phyloP scores from a whole-genome alignment of 805 yeast genomes.

The Ogataea corticis region DNA sequence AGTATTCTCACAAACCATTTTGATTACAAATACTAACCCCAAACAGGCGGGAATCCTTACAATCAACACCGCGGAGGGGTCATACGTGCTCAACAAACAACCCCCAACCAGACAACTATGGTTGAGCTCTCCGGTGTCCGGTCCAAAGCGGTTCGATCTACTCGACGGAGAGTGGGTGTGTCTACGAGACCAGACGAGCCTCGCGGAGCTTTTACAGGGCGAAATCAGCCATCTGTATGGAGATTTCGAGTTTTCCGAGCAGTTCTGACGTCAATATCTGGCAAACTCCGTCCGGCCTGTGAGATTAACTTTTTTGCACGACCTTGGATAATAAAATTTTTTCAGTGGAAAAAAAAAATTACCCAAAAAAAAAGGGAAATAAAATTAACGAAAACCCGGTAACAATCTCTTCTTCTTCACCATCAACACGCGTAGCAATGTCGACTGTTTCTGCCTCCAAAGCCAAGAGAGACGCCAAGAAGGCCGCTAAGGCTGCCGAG shows the following conservation, averaged over 20 bases:
- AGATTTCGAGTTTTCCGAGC: constrained; percentile 23
- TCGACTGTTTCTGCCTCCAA: constrained; percentile 80
- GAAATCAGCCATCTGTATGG: constrained; percentile 45
- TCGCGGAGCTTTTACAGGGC: constrained; percentile 46
- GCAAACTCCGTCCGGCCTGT: neutral
- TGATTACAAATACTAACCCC: constrained; percentile 3
- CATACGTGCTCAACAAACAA: constrained; percentile 92
- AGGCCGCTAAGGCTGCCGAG: constrained; percentile 87
- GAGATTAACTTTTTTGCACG: neutral
- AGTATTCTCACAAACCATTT: constrained; percentile 20
- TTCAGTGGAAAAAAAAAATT: neutral
- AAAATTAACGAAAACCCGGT: neutral
- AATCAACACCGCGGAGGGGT: constrained; percentile 69
- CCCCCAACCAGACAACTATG: constrained; percentile 98
- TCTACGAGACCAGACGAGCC: constrained; percentile 58
- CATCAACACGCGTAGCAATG: constrained; percentile 21
- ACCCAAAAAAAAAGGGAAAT: neutral
- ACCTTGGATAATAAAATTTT: neutral
- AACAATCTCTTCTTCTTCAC: neutral
- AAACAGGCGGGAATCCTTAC: constrained; percentile 70
- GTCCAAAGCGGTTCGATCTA: constrained; percentile 85
- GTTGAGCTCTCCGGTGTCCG: constrained; percentile 91
- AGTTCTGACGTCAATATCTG: neutral
- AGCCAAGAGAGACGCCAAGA: constrained; percentile 98
- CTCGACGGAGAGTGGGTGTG: constrained; percentile 78